Percentiles rank a stretch among this genome's conserved stretches.
Conservation (phyloP, 208 protist species). For the Trypanosoma mega region DNA sequence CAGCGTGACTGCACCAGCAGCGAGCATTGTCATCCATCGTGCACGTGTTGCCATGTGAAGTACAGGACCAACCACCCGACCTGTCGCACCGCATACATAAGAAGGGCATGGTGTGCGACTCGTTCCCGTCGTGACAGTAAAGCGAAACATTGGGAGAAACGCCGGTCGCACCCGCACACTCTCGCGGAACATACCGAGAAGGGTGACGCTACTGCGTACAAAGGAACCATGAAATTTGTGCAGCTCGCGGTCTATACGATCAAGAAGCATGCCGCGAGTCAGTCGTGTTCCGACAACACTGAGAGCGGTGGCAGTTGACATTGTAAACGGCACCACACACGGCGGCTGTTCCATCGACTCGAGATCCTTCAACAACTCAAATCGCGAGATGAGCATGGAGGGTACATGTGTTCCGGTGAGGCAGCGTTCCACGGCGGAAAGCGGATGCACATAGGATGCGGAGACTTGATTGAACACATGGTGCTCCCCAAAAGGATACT, state of each 20-base stretch:
- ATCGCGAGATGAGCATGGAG: conserved; percentile 87
- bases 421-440: conserved; percentile 65
- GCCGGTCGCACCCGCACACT: conserved; percentile 68
- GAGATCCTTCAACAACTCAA: conserved; percentile 79
- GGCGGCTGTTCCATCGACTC: conserved; percentile 59
- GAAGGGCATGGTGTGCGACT: conserved; percentile 43
- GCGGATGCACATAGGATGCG: conserved; percentile 79
- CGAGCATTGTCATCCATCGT: conserved; percentile 15
- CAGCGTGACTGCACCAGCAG: conserved; percentile 39
- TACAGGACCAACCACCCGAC: conserved; percentile 77
- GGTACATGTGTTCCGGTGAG: conserved; percentile 77
- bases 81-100: conserved; percentile 87
- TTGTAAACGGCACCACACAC: conserved; percentile 79
- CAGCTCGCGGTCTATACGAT: conserved; percentile 78
- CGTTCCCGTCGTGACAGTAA: conserved; percentile 65
- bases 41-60: conserved; percentile 34
- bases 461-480: conserved; percentile 80
- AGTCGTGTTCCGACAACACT: conserved; percentile 73
- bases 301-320: conserved; percentile 86
- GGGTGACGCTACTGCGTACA: conserved; percentile 67
- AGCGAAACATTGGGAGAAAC: conserved; percentile 79
- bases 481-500: conserved; percentile 86
- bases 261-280: conserved; percentile 50
- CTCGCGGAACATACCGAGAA: conserved; percentile 66
- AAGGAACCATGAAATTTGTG: conserved; percentile 87